Evolutionary conservation across 2,329 filamentous ascomycete species (phyloP).

Genomic region (Talaromyces sp.): DNA sequence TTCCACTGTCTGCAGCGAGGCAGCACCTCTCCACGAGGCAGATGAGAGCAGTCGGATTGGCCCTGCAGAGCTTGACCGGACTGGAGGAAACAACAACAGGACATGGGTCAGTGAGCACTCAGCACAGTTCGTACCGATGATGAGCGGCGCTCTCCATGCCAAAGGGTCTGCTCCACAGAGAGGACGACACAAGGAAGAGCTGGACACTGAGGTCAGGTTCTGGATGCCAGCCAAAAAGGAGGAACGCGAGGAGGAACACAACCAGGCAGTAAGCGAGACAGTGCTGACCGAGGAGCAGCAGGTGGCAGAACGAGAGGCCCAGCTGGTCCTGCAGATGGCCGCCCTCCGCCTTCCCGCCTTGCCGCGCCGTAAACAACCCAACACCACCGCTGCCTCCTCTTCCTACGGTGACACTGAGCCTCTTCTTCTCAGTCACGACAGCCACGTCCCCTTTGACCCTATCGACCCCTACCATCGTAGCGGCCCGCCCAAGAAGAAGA

Average conservation of each 20-base stretch:
- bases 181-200: not conserved
- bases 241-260: too few species aligned
- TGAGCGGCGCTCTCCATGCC: not conserved
- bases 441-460: conserved; percentile 8
- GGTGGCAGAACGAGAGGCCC: not conserved
- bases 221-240: not conserved
- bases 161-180: not conserved
- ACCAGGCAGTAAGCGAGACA: not conserved
- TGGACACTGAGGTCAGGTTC: not conserved
- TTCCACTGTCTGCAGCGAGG: conserved; percentile 5
- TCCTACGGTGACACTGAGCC: not conserved
- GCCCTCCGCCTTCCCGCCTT: conserved; percentile 2
- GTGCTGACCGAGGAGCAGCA: not conserved
- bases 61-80: not conserved
- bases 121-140: not conserved
- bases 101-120: not conserved
- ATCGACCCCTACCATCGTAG: conserved; percentile 10
- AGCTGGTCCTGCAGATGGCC: conserved; percentile 5
- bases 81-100: not conserved
- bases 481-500: conserved; percentile 10
- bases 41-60: not conserved
- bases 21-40: not conserved
- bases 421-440: not conserved
- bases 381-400: not conserved
- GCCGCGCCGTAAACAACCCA: not conserved